Base-by-base conservation (phyloP, 2,329 filamentous ascomycete genomes). In the Monosporascus sp. region DNA sequence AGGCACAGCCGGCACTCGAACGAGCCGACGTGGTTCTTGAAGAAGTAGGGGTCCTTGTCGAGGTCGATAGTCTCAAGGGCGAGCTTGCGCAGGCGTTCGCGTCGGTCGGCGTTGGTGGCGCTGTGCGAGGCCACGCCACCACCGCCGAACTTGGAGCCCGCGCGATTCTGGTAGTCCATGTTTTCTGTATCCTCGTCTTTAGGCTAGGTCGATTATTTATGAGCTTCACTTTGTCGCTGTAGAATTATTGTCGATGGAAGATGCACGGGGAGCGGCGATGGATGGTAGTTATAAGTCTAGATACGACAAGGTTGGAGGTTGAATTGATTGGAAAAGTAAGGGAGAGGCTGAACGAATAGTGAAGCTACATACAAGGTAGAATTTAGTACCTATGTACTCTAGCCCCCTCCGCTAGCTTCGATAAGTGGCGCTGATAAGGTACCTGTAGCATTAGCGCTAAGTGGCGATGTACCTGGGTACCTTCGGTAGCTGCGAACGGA, bases 31-130 rank as follows among this genome's bases (percentile, higher is more conserved):
- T 99, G 93, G 79, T 99, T 99, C 73, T 96, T 96, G 86, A 99
- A 99, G 80, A 97, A 97, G 83, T 97, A 99, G 0, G 94, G 94
- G 76, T 99, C 94, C 76, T 97, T 97, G 76, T 97, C 94, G 59
- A 97, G 89, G 77, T 97, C 93, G 80, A 99, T 99, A 52, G 91
- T 95, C 76, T 99, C 94, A 68, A 99, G 90, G 54, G 94, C 94
- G 69, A 99, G 91, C 78, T 97, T 97, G 73, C 93, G 91, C 40
- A 99, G 87, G 59, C 94, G 92, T 74, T 99, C 94, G 70, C 94
- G 90, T 55, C 94, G 91, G 82, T 97, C 94, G 61, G 94, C 93
- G 73, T 97, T 97, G 58, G 91, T 96, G 55, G 91, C 90, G 66
- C 88, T 92, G 68, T 91, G 85, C 6, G 92, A 97, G 71, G 94